Base-by-base conservation (phyloP, 805 yeast species). In the Dipodascus geniculatus region DNA sequence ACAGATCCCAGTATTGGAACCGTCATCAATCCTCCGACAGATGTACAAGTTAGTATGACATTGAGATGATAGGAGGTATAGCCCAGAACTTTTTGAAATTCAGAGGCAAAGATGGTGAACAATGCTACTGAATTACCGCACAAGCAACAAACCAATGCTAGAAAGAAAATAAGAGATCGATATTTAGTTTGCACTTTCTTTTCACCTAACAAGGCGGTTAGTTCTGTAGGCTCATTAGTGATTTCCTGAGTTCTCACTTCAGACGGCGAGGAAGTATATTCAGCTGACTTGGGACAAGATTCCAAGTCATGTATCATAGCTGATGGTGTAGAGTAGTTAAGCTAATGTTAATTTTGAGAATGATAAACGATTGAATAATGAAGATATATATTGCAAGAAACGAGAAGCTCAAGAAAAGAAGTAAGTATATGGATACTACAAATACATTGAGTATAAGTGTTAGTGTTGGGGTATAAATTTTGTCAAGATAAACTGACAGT, bases 111-210 rank as follows among this genome's bases (percentile, higher is more conserved):
- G 42, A 91, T 70, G 6, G 96, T 83, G 65, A 89, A 87, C 20
- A 90, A 74, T 56, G 87, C 74, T 51, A 91, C 84, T 2, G 95
- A 85, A 0, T 96, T 97, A 22, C 88, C 82, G 49, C 83, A 76
- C 1, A 88, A 71, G 67, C 96, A 23, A 22, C 42, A 22, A 22
- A 48, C 16, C 23, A 42, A 16, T n/a, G 49, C 17, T 16, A 38
- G 20, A n/a, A 17, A 3, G 20, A 38, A 38, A 3, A 38, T 16
- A 4, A 38, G 6, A 17, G 6, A 38, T 38, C 19, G 4, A 17
- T 38, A n/a, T 38, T 28, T 28, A 28, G 6, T 28, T 28, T 28
- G 33, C 33, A 28, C 33, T 28, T 28, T 6, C 11, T 28, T 6
- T 28, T 28, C 9, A 28, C 33, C 11, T 6, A 28, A 11, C 11